A percentile compares a stretch with the other conserved stretches of the same genome.
These are phyloP conservation scores for Lepidium campestre DNA, from an alignment of 441 rosid species.

Conservation along the genomic window DNA sequence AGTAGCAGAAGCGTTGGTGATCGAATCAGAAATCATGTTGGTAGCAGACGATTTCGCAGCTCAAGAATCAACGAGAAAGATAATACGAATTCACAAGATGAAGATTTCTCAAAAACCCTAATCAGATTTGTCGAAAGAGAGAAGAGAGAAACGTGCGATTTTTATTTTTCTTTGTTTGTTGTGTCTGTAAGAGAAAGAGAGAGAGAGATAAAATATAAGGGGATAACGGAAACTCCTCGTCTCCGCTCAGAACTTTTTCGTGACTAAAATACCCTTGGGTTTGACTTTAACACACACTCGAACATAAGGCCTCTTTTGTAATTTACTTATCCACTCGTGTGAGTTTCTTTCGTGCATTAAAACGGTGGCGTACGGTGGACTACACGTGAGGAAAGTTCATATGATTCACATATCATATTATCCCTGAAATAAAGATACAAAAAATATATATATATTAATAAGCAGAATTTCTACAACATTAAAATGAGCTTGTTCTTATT, in stretches of 20 bases:
- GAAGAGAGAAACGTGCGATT: slow-evolving; percentile 17
- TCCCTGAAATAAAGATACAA: neutral
- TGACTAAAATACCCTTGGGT: slow-evolving; percentile 13
- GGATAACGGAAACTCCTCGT: slow-evolving; percentile 76
- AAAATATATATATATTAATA: neutral
- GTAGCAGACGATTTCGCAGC: slow-evolving; percentile 3
- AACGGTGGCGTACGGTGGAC: slow-evolving; percentile 9
- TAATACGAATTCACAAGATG: slow-evolving; percentile 24
- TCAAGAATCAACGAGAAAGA: neutral
- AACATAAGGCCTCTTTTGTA: neutral
- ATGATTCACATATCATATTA: slow-evolving; percentile 1
- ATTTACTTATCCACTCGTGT: neutral
- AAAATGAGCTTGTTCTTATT: neutral
- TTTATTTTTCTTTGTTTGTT: neutral
- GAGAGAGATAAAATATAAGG: slow-evolving; percentile 26
- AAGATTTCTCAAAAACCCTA: slow-evolving; percentile 28
- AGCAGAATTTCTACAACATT: neutral
- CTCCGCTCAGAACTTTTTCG: slow-evolving; percentile 35
- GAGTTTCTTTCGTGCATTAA: neutral
- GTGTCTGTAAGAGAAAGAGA: slow-evolving; percentile 9
- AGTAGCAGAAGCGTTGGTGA: slow-evolving; percentile 39
- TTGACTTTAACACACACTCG: slow-evolving; percentile 10
- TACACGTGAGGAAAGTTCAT: slow-evolving; percentile 12
- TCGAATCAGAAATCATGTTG: slow-evolving; percentile 70
- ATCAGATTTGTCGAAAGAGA: slow-evolving; percentile 15